A percentile compares a stretch with the other conserved stretches of the same genome.
Conservation (phyloP, 1,284 basidiomycete genomes). For the Thecaphora thlaspeos region DNA sequence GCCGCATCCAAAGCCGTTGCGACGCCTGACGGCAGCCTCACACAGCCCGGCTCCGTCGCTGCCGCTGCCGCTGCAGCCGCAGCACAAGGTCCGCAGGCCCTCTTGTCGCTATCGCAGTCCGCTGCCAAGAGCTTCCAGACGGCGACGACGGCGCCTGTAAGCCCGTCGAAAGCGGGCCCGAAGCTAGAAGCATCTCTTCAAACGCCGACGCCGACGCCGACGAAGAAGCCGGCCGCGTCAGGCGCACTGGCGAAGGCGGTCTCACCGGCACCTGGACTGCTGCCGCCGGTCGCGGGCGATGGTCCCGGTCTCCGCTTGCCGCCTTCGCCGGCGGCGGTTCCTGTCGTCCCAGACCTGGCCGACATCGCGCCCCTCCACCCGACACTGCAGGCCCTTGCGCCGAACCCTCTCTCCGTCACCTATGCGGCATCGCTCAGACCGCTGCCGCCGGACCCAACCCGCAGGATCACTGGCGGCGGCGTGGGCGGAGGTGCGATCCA, state of each 20-base stretch:
- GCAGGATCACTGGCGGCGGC: constrained; percentile 50
- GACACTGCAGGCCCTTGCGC: constrained; percentile 45
- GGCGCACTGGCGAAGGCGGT: constrained; percentile 15
- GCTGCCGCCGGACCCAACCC: constrained; percentile 50
- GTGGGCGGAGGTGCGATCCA: constrained; percentile 51
- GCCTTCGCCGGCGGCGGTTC: constrained; percentile 22
- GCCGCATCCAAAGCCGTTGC: too few relatives aligned
- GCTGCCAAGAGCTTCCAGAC: background rate
- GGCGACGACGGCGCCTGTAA: background rate
- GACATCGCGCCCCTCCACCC: constrained; percentile 38
- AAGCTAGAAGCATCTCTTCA: constrained; percentile 12
- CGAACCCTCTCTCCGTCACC: constrained; percentile 53
- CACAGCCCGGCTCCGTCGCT: constrained; percentile 1
- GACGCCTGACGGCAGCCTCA: too few relatives aligned
- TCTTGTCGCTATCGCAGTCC: background rate
- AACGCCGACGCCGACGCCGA: constrained; percentile 9
- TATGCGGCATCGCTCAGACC: constrained; percentile 55
- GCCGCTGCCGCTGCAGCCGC: constrained; percentile 1
- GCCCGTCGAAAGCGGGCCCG: constrained; percentile 1
- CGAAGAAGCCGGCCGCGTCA: background rate
- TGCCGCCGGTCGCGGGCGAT: constrained; percentile 13
- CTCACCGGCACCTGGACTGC: constrained; percentile 23
- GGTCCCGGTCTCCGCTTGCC: constrained; percentile 19
- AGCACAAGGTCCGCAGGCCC: background rate
- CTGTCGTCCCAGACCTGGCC: constrained; percentile 14